These are phyloP conservation scores for Chenopodium berlandieri DNA, from an alignment of 148 eudicot genomes.

Conservation along the genomic window DNA sequence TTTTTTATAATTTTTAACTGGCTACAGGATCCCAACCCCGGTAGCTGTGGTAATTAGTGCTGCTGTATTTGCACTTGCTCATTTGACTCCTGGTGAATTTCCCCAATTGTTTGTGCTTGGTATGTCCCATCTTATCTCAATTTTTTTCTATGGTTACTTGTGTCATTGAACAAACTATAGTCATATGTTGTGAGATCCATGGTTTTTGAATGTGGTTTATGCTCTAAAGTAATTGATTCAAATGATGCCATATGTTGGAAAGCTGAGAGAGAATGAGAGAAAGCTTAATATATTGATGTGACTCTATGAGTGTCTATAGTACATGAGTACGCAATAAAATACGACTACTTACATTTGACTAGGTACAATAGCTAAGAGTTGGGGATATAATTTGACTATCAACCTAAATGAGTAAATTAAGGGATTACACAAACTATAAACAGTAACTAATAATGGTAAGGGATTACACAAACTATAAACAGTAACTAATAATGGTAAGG, in stretches of 20 bases:
- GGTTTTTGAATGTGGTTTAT: neutral
- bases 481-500: too few relatives aligned
- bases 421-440: too few relatives aligned
- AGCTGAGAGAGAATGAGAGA: too few relatives aligned
- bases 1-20: neutral
- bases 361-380: too few relatives aligned
- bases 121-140: conserved; percentile 30
- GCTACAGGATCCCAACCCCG: conserved; percentile 89
- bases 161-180: neutral
- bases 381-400: too few relatives aligned
- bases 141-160: neutral
- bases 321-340: too few relatives aligned
- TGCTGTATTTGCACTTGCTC: conserved; percentile 91
- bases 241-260: neutral
- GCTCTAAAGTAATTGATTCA: neutral
- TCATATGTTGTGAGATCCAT: neutral
- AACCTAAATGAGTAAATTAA: too few relatives aligned
- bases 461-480: too few relatives aligned
- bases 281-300: too few relatives aligned
- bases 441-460: too few relatives aligned
- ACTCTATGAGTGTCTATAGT: too few relatives aligned
- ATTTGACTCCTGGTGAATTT: conserved; percentile 89
- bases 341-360: too few relatives aligned
- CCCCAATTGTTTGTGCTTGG: conserved; percentile 94
- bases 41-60: conserved; percentile 74